Percentiles rank a stretch among this genome's conserved stretches.
phyloP scores from a whole-genome alignment of 2,329 filamentous ascomycete genomes.

The Fusarium sp. region DNA sequence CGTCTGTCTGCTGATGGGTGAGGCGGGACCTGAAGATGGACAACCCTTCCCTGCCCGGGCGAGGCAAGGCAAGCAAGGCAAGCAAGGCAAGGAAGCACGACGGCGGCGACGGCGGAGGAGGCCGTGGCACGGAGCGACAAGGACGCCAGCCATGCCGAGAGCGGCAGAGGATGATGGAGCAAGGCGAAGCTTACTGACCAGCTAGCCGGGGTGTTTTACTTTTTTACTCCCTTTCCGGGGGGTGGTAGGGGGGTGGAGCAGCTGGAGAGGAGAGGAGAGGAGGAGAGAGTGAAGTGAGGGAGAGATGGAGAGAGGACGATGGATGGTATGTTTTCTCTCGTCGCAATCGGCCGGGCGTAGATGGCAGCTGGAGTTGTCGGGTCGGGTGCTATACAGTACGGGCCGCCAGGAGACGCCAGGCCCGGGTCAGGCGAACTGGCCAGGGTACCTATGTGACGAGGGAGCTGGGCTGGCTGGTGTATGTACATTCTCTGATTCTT shows the following conservation, averaged over 20 bases:
- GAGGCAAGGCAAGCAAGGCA: neutral
- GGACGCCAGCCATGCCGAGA: slow-evolving; percentile 4
- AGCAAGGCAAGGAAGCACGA: neutral
- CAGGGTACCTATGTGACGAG: neutral
- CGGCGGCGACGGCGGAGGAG: neutral
- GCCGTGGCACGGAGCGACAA: slow-evolving; percentile 14
- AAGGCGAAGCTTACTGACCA: slow-evolving; percentile 24
- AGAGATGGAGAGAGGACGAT: neutral
- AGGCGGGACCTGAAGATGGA: slow-evolving; percentile 4
- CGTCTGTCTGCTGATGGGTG: neutral
- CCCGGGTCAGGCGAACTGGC: neutral
- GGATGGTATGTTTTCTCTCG: slow-evolving; percentile 16
- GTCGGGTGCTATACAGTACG: neutral
- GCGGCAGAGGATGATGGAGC: slow-evolving; percentile 9
- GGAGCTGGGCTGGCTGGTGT: neutral
- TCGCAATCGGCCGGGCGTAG: slow-evolving; percentile 15
- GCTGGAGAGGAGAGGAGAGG: slow-evolving; percentile 2
- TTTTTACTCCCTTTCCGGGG: slow-evolving; percentile 18
- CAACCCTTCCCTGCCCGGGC: neutral
- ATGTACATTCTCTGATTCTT: slow-evolving; percentile 1
- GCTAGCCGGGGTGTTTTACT: slow-evolving; percentile 28
- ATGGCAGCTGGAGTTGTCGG: neutral
- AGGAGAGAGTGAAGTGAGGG: slow-evolving; percentile 14
- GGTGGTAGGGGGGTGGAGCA: slow-evolving; percentile 17
- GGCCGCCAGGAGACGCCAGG: neutral